phyloP scores from a whole-genome alignment of 169 alveolate species.

The Plasmodium fragile region DNA sequence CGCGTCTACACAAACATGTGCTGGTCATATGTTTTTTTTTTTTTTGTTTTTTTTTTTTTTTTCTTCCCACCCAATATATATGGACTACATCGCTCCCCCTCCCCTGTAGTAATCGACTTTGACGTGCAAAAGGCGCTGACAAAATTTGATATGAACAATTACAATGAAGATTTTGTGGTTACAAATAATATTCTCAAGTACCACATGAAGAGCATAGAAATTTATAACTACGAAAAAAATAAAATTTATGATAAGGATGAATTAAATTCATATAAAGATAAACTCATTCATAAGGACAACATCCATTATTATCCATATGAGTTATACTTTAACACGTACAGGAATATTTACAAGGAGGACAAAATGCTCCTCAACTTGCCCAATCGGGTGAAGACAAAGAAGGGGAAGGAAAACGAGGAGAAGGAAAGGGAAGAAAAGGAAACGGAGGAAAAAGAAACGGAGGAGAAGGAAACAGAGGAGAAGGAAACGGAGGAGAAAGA shows the following conservation, averaged over 20 bases:
- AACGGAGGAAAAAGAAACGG: conserved; percentile 7
- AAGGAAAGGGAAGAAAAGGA: conserved; percentile 16
- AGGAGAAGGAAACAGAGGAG: conserved; percentile 32
- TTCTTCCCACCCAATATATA: background rate
- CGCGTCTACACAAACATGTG: background rate
- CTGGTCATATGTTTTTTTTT: background rate
- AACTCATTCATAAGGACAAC: conserved; percentile 41
- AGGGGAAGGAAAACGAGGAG: conserved; percentile 49
- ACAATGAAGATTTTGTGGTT: conserved; percentile 69
- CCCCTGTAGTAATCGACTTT: conserved; percentile 17
- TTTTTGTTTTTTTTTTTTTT: background rate
- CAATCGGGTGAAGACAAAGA: conserved; percentile 19
- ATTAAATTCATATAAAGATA: conserved; percentile 52
- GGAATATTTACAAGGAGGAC: conserved; percentile 68
- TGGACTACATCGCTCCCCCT: background rate
- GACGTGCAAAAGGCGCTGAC: conserved; percentile 12
- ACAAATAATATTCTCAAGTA: conserved; percentile 66
- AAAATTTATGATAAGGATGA: conserved; percentile 67
- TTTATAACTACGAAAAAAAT: conserved; percentile 61
- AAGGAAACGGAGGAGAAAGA: conserved; percentile 18
- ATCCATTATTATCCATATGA: conserved; percentile 70
- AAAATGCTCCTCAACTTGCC: conserved; percentile 67
- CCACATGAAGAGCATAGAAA: conserved; percentile 62
- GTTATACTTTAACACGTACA: conserved; percentile 70
- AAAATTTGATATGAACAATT: conserved; percentile 61